phyloP scores from a whole-genome alignment of 2,329 filamentous ascomycete species.

The Geosmithia flava region DNA sequence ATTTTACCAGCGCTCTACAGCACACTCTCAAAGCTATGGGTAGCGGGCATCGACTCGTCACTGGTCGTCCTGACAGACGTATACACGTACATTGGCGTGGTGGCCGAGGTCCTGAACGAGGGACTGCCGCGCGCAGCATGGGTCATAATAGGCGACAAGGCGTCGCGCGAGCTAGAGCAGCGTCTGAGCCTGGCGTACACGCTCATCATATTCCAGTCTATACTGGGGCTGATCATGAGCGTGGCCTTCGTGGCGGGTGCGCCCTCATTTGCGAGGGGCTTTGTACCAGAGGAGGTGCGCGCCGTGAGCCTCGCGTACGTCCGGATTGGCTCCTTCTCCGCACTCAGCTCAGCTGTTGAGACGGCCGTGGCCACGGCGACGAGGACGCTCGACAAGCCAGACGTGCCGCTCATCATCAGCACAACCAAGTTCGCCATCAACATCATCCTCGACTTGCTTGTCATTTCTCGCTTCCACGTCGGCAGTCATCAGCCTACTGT shows the following conservation, averaged over 20 bases:
- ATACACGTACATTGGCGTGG: slow-evolving; percentile 57
- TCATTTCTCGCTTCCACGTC: slow-evolving; percentile 56
- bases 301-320: slow-evolving; percentile 49
- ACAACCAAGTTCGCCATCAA: slow-evolving; percentile 51
- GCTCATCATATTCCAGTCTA: slow-evolving; percentile 45
- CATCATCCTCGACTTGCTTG: slow-evolving; percentile 52
- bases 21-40: slow-evolving; percentile 59
- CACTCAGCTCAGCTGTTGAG: slow-evolving; percentile 50
- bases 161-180: slow-evolving; percentile 33
- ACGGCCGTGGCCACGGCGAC: slow-evolving; percentile 49
- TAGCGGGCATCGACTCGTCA: slow-evolving; percentile 52
- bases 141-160: slow-evolving; percentile 54
- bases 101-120: slow-evolving; percentile 60
- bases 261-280: slow-evolving; percentile 40
- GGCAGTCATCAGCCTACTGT: slow-evolving; percentile 38
- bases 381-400: slow-evolving; percentile 51
- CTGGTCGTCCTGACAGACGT: slow-evolving; percentile 24
- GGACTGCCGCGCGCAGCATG: slow-evolving; percentile 57
- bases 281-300: slow-evolving; percentile 49
- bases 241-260: slow-evolving; percentile 44
- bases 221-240: slow-evolving; percentile 47
- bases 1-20: slow-evolving; percentile 53
- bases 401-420: slow-evolving; percentile 56
- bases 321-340: slow-evolving; percentile 49
- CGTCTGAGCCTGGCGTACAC: slow-evolving; percentile 51